phyloP scores from a whole-genome alignment of 2,329 filamentous ascomycete genomes.

The Xylariales sp. region DNA sequence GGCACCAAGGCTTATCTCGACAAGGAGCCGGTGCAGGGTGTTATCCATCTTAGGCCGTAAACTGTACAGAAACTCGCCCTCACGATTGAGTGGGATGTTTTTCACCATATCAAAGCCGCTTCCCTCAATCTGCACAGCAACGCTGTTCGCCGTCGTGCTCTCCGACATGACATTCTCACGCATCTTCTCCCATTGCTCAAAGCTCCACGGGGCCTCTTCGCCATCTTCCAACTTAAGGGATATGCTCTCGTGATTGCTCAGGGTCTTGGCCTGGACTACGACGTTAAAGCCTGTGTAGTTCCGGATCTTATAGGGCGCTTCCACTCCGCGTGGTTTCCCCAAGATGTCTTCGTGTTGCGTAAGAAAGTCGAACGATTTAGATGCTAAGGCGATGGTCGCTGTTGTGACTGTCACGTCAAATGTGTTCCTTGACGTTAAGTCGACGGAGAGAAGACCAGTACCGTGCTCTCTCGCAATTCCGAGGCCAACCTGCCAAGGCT shows the following conservation, averaged over 20 bases:
- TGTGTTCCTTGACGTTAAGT: constrained; percentile 87
- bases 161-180: constrained; percentile 92
- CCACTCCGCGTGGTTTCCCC: constrained; percentile 89
- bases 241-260: constrained; percentile 70
- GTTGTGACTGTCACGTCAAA: constrained; percentile 94
- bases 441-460: constrained; percentile 82
- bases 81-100: constrained; percentile 89
- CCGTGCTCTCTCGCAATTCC: constrained; percentile 83
- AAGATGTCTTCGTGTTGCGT: constrained; percentile 90
- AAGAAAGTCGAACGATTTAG: constrained; percentile 92
- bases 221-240: constrained; percentile 86
- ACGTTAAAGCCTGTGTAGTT: constrained; percentile 97
- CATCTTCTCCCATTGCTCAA: constrained; percentile 96
- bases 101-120: constrained; percentile 93
- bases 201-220: constrained; percentile 92
- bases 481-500: constrained; percentile 96
- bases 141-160: constrained; percentile 76
- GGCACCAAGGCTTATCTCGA: constrained; percentile 88
- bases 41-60: constrained; percentile 88
- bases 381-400: constrained; percentile 90
- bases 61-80: constrained; percentile 91
- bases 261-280: constrained; percentile 81
- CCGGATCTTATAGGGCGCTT: constrained; percentile 91
- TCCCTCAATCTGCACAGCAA: constrained; percentile 86
- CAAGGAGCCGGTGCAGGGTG: constrained; percentile 87